Evolutionary conservation across 495 filamentous ascomycete species (phyloP).

Genomic region (Daldinia decipiens): DNA sequence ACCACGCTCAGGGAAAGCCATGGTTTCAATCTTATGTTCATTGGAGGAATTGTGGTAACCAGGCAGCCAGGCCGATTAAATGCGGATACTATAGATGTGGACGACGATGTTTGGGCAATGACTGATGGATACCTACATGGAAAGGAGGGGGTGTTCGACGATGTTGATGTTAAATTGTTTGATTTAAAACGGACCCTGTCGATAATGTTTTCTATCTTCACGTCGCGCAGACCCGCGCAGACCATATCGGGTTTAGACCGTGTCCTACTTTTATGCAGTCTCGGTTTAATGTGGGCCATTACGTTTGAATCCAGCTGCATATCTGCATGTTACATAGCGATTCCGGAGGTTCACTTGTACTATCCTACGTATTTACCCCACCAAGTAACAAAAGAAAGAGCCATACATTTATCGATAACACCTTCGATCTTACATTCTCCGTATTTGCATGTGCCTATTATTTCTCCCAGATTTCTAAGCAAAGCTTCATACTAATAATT

Average conservation of each 20-base stretch:
- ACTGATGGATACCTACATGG: constrained; percentile 5
- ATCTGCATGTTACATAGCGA: neutral
- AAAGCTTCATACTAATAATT: constrained; percentile 13
- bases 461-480: constrained; percentile 47
- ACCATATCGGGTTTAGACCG: constrained; percentile 3
- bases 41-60: constrained; percentile 14
- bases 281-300: constrained; percentile 7
- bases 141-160: constrained; percentile 6
- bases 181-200: constrained; percentile 9
- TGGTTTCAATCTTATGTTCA: constrained; percentile 30
- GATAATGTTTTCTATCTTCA: constrained; percentile 9
- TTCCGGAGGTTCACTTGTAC: neutral
- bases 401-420: constrained; percentile 16
- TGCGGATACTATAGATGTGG: neutral
- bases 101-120: neutral
- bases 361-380: constrained; percentile 24
- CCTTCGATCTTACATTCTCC: neutral
- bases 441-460: constrained; percentile 24
- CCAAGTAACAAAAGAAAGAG: constrained; percentile 17
- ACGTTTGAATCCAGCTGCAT: constrained; percentile 3
- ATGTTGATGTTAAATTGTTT: constrained; percentile 19
- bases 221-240: constrained; percentile 10
- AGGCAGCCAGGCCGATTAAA: neutral
- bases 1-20: constrained; percentile 43
- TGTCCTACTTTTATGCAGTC: constrained; percentile 3